A percentile compares a stretch with the other conserved stretches of the same genome.
Conservation (phyloP, 352 stramenopile species). For the Phytophthora hybrid region DNA sequence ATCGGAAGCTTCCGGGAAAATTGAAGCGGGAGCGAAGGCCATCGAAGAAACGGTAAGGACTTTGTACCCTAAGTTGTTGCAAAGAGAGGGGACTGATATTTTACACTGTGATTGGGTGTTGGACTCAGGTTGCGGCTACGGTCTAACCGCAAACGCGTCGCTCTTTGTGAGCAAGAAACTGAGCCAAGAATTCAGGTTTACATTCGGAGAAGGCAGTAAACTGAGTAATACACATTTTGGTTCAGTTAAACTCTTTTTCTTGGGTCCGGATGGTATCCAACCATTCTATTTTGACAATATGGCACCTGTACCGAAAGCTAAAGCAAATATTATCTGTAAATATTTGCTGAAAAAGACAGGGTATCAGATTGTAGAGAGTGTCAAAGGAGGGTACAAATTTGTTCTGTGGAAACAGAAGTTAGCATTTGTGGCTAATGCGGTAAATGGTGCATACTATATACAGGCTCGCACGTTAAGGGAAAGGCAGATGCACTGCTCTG, state of each 20-base stretch:
- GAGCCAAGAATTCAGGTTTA: conserved; percentile 21
- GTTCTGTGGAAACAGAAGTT: neutral
- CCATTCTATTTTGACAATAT: neutral
- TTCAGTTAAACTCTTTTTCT: conserved; percentile 16
- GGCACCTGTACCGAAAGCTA: conserved; percentile 3
- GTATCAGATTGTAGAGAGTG: conserved; percentile 19
- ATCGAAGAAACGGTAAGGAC: conserved; percentile 7
- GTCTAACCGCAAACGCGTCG: conserved; percentile 9
- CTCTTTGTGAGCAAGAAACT: neutral
- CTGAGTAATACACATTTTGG: conserved; percentile 24
- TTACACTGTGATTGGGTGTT: conserved; percentile 7
- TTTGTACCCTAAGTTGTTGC: conserved; percentile 3
- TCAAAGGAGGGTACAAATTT: conserved; percentile 9
- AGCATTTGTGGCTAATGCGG: neutral
- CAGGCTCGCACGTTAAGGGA: neutral
- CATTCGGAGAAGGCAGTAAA: conserved; percentile 18
- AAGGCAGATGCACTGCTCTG: neutral
- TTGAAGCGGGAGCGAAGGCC: neutral
- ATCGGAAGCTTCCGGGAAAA: conserved; percentile 5
- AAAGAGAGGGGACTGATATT: conserved; percentile 7
- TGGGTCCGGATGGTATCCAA: neutral
- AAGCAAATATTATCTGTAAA: conserved; percentile 12
- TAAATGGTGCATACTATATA: neutral
- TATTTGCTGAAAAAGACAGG: conserved; percentile 13
- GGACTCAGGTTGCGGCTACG: neutral